Evolutionary conservation across 768 basidiomycete species (phyloP).

Genomic region (Trametes cubensis): DNA sequence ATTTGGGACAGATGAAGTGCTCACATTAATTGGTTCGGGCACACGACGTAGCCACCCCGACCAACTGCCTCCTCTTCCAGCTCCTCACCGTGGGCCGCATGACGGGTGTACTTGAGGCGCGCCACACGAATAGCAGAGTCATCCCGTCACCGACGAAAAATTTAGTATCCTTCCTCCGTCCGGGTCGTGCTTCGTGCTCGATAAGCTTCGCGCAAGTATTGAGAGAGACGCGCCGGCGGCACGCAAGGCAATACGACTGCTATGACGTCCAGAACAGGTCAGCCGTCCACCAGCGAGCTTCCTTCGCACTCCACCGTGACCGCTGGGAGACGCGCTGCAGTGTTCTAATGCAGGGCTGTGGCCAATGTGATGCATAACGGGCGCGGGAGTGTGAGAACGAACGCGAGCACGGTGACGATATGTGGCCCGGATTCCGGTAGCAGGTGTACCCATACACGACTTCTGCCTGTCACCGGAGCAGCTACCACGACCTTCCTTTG

Average conservation of each 20-base stretch:
- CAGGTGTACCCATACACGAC: not conserved
- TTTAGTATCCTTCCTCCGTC: conserved; percentile 4
- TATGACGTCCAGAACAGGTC: conserved; percentile 10
- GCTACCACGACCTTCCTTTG: not conserved
- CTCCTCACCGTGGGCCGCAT: conserved; percentile 1
- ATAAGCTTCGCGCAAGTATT: not conserved
- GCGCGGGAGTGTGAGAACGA: not conserved
- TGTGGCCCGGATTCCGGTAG: conserved; percentile 7
- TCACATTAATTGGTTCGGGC: no score
- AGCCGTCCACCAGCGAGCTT: not conserved
- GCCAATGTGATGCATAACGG: not conserved
- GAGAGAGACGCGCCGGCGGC: not conserved
- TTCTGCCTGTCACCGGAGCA: not conserved
- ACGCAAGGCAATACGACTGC: not conserved
- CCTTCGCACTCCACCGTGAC: conserved; percentile 6
- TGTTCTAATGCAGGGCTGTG: conserved; percentile 3
- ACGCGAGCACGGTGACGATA: not conserved
- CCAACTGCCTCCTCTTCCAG: not conserved
- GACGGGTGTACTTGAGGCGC: not conserved
- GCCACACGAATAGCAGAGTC: not conserved
- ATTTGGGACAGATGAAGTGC: no score
- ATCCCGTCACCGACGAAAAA: not conserved
- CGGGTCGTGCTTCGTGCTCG: not conserved
- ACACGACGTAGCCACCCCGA: conserved; percentile 4
- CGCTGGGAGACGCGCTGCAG: not conserved